A percentile compares a stretch with the other conserved stretches of the same genome.
Conservation (phyloP, 2,329 filamentous ascomycete species). For the Tolypocladium tundrense region DNA sequence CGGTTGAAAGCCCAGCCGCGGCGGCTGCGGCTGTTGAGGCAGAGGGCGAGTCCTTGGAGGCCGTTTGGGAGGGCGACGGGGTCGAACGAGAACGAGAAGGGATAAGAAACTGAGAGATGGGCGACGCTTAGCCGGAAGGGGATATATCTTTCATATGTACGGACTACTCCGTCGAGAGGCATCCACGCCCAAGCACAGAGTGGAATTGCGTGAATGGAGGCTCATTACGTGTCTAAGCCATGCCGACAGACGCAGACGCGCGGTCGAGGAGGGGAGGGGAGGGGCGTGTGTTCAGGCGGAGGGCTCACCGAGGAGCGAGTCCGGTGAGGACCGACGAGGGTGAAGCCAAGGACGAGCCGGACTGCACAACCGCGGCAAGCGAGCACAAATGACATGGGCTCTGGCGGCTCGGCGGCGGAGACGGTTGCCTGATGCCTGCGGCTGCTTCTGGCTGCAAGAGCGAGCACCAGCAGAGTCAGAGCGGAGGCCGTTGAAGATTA, state of each 20-base stretch:
- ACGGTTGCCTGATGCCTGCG: not conserved
- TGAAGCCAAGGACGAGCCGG: not conserved
- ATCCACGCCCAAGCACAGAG: not conserved
- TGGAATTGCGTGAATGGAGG: not conserved
- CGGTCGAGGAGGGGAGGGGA: not conserved
- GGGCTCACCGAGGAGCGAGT: not conserved
- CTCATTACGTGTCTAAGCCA: not conserved
- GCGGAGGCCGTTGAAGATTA: not conserved
- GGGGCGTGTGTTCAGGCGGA: not conserved
- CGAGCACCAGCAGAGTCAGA: not conserved
- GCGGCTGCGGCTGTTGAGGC: not conserved
- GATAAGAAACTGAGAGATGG: not conserved
- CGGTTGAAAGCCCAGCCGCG: too few species aligned
- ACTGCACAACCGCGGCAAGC: not conserved
- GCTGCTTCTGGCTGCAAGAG: not conserved
- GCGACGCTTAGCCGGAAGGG: conserved; percentile 1
- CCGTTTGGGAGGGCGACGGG: not conserved
- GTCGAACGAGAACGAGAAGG: not conserved
- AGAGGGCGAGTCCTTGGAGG: not conserved
- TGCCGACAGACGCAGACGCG: not conserved
- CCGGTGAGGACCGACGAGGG: not conserved
- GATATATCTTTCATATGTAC: conserved; percentile 1
- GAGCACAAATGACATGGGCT: not conserved
- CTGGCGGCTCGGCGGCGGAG: not conserved
- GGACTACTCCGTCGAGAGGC: not conserved